Evolutionary conservation across 1,284 basidiomycete species (phyloP), one percentile per base, ranked within the genome.

Genomic region (Ganoderma resinaceum): DNA sequence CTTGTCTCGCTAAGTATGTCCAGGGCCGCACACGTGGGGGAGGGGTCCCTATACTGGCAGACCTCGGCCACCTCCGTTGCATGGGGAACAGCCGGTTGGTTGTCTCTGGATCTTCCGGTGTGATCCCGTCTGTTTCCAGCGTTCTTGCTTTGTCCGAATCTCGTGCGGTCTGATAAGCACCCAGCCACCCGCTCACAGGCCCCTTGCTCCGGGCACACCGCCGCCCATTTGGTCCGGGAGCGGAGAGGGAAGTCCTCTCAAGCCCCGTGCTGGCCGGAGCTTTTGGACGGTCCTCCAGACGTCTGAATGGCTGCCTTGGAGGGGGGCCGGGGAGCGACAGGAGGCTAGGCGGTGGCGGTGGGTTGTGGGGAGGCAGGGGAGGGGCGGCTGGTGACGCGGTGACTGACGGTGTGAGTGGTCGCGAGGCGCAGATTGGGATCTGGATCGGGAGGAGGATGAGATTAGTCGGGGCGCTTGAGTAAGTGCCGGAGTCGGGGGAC

Each of bases 401-500:
- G 35, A 35, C 35, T 9, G 35, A 5, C 8, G 55, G 31, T n/a
- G 35, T n/a, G 55, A 16, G 20, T 37, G 16, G 55, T 29, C 29
- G 61, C 29, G 20, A 62, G 38, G 61, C 20, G 26, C 8, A 46
- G 26, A 49, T 46, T 49, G 42, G 12, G 58, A 60, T 60, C 61
- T 31, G 40, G 61, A 62, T 62, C 61, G 61, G 61, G 42, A 14
- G 38, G 37, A 57, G 33, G 35, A 33, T 46, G 35, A 59, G 35
- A 35, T 49, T 9, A 23, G 33, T 29, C 20, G 11, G 18, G 31
- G 55, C 55, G 23, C 20, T 57, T 26, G 49, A n/a, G 43, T n/a
- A n/a, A n/a, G n/a, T n/a, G n/a, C n/a, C n/a, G 52, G 37, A 9
- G 37, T 61, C 65, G 65, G 65, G 35, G 59, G 63, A 46, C 46